Percentiles rank a stretch among this genome's conserved stretches.
Conservation (phyloP, 345 rosid species). For the Populus simonii region DNA sequence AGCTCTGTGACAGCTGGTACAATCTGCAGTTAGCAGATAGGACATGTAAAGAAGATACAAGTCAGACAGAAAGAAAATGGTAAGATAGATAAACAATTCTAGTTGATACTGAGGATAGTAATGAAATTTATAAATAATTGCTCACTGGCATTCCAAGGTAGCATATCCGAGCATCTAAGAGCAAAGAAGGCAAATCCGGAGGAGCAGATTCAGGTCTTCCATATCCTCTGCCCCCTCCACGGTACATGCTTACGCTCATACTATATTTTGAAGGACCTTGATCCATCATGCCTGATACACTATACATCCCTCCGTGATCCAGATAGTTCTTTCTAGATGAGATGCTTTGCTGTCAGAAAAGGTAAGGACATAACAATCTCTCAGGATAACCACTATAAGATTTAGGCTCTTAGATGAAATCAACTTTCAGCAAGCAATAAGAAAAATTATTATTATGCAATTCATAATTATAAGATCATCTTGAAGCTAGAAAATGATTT, state of each 20-base stretch:
- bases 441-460: not conserved
- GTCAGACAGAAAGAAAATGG: not conserved
- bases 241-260: slow-evolving; percentile 74
- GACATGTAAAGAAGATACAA: slow-evolving; percentile 9
- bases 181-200: slow-evolving; percentile 89
- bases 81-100: not conserved
- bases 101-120: slow-evolving; percentile 2
- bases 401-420: not conserved
- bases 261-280: slow-evolving; percentile 51
- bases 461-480: slow-evolving; percentile 2
- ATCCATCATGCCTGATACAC: slow-evolving; percentile 40
- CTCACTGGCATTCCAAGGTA: slow-evolving; percentile 95
- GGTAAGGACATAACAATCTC: not conserved
- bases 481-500: slow-evolving; percentile 3
- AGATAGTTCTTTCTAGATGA: slow-evolving; percentile 61
- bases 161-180: slow-evolving; percentile 78
- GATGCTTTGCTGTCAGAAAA: slow-evolving; percentile 57
- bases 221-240: slow-evolving; percentile 62
- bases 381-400: not conserved
- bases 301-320: slow-evolving; percentile 65
- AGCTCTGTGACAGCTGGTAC: slow-evolving; percentile 89
- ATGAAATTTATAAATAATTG: not conserved
- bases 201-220: slow-evolving; percentile 64
- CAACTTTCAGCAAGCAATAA: not conserved
- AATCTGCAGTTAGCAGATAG: slow-evolving; percentile 46